Evolutionary conservation across 1,284 basidiomycete genomes (phyloP), one percentile per base, ranked within the genome.

Genomic region (Moesziomyces parantarcticus): DNA sequence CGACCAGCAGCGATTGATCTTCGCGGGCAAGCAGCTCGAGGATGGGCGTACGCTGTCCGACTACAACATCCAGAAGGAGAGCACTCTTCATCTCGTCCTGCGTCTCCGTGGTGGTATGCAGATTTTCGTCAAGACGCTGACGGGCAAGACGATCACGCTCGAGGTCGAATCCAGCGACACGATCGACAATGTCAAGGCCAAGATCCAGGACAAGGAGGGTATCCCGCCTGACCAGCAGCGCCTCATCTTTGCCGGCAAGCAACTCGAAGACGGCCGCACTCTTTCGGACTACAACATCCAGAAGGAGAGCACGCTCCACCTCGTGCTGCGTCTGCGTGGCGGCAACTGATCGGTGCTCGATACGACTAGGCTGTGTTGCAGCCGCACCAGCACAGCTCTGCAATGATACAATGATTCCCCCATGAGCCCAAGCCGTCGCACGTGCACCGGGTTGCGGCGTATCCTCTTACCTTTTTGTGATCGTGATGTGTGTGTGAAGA

Each of bases 141-240:
- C 95, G 88, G 95, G 95, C 85, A 98, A 97, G 88, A 96, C 94
- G 77, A 96, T 97, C 88, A 96, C 94, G 82, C 56, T 93, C 88
- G 85, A 92, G 89, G 94, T 96, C 77, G 93, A 96, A 87, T 85
- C 88, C 87, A 63, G 91, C 65, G 93, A 96, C 88, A 95, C 94
- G 72, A 95, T 97, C 87, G 94, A 97, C 88, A 96, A 96, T 89
- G 74, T 80, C 61, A 79, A 81, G 65, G 76, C 73, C 42, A 80
- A 80, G 84, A 41, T 84, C 58, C 80, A 82, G 61, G 80, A 82
- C 65, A 81, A 82, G 64, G 82, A 83, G 50, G 82, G 80, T 53
- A 84, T 82, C 53, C 85, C 85, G 9, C 85, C 85, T 25, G 85
- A 85, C 74, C 85, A 86, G 75, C 85, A 86, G 79, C 84, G 85